A percentile compares a stretch with the other conserved stretches of the same genome.
Conservation (phyloP, 495 filamentous ascomycete species). For the Penicillium steckii region DNA sequence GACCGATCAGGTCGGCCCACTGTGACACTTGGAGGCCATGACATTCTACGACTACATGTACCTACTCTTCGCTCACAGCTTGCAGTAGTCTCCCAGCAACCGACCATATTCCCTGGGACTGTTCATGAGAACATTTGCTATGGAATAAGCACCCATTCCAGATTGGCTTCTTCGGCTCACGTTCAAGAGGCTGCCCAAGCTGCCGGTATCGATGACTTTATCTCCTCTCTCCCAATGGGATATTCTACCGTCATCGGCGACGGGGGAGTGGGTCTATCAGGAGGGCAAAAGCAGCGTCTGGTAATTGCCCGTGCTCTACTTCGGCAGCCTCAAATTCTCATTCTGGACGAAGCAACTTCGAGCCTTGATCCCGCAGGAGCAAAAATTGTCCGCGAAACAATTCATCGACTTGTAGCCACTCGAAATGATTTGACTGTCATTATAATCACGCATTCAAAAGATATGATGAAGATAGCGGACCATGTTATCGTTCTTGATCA, state of each 20-base stretch:
- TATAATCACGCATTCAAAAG: slow-evolving; percentile 72
- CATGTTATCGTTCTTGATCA: slow-evolving; percentile 67
- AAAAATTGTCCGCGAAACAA: slow-evolving; percentile 60
- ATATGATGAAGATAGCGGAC: slow-evolving; percentile 82
- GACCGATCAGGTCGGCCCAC: slow-evolving; percentile 18
- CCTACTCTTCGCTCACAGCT: slow-evolving; percentile 65
- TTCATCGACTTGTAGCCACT: slow-evolving; percentile 45
- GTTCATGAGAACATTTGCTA: slow-evolving; percentile 80
- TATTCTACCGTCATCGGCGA: slow-evolving; percentile 79
- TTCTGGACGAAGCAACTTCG: slow-evolving; percentile 88
- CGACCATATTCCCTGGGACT: slow-evolving; percentile 72
- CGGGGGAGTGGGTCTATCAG: slow-evolving; percentile 71
- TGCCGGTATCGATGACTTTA: slow-evolving; percentile 79
- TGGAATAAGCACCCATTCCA: slow-evolving; percentile 52
- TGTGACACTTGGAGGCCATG: slow-evolving; percentile 56
- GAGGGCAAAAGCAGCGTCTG: slow-evolving; percentile 82
- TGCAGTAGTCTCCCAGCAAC: slow-evolving; percentile 73
- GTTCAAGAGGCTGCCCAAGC: slow-evolving; percentile 60
- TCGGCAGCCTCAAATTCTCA: slow-evolving; percentile 64
- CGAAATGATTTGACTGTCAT: slow-evolving; percentile 49
- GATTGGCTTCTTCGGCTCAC: slow-evolving; percentile 32
- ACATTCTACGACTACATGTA: slow-evolving; percentile 58
- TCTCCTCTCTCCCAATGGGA: slow-evolving; percentile 66
- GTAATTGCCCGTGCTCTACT: slow-evolving; percentile 80
- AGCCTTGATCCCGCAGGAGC: slow-evolving; percentile 74